Evolutionary conservation across 2,329 filamentous ascomycete species (phyloP).

Genomic region (Sclerotiophoma versabilis): DNA sequence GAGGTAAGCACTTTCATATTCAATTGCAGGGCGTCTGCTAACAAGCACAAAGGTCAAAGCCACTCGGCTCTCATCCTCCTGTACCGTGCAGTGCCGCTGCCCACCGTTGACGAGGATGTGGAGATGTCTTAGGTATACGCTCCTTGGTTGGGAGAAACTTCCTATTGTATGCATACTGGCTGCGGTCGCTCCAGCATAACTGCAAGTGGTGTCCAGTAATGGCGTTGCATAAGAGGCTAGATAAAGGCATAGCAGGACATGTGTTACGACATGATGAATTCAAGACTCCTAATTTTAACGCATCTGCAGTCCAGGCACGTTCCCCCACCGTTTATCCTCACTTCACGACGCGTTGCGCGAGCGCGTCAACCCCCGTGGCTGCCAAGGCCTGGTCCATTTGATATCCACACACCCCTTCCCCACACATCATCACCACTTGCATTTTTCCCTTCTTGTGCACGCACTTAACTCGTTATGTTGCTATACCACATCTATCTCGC

Average conservation of each 20-base stretch:
- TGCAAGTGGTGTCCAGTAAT: conserved; percentile 24
- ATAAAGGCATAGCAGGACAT: conserved; percentile 26
- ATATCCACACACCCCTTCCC: not conserved
- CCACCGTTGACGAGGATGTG: conserved; percentile 60
- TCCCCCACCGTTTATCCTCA: conserved; percentile 16
- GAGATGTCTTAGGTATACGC: conserved; percentile 36
- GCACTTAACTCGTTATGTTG: conserved; percentile 2
- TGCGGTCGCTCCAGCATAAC: conserved; percentile 12
- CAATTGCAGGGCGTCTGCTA: conserved; percentile 14
- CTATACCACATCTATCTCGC: conserved; percentile 7
- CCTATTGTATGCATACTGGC: conserved; percentile 19
- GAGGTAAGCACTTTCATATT: conserved; percentile 63
- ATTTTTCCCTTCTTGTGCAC: not conserved
- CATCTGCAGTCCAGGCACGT: not conserved
- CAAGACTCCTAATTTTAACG: conserved; percentile 13
- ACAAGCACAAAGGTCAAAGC: conserved; percentile 63
- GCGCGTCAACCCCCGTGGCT: conserved; percentile 18
- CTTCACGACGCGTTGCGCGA: conserved; percentile 27
- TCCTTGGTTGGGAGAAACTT: not conserved
- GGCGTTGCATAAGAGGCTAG: conserved; percentile 42
- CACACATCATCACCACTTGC: not conserved
- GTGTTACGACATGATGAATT: conserved; percentile 29
- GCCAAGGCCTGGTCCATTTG: conserved; percentile 8
- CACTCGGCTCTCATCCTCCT: conserved; percentile 83
- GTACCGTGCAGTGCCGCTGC: conserved; percentile 76